Evolutionary conservation across 495 filamentous ascomycete species (phyloP), one percentile per base, ranked within the genome.

Genomic region (Bacidia gigantensis): DNA sequence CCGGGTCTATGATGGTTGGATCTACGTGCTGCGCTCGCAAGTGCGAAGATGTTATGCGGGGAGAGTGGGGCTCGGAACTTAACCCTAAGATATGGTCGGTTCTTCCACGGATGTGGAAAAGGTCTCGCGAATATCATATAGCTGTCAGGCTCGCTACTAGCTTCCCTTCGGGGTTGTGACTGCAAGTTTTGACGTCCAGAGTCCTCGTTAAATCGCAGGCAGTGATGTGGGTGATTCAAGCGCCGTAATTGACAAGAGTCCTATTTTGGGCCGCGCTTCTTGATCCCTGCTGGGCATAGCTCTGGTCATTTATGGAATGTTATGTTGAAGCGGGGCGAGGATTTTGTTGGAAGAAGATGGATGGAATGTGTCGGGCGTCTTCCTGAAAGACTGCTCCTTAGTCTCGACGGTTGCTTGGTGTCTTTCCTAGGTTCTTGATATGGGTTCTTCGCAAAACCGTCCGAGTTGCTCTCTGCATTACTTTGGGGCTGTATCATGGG

Each of bases 51-150:
- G 58, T 63, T 56, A 55, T 55, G 63, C 56, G 64, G 61, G 67
- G 72, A 70, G 77, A 75, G 75, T 70, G 68, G 68, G 67, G 65
- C 64, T 78, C 73, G 80, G 81, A 84, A 83, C 81, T 84, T 86
- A 86, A 86, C 82, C 82, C 82, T 86, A 86, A 79, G 69, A 62
- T 63, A 62, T 65, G 59, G 67, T 74, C 73, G 79, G 78, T 81
- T 73, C 44, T 61, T 56, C 12, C 9, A 5, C 41, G n/a, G n/a
- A 39, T 18, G 7, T 44, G 26, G 25, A 47, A n/a, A 73, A 62
- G 74, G 72, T 66, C 57, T 71, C 71, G 70, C 66, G 70, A 65
- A 9, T 9, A 5, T 69, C 47, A 35, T 26, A 71, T 59, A 65
- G 70, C 71, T 67, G 64, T 72, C 64, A 57, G 62, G 62, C 60